Base-by-base conservation (phyloP, 129 eudicot genomes). In the Helianthus annuus region DNA sequence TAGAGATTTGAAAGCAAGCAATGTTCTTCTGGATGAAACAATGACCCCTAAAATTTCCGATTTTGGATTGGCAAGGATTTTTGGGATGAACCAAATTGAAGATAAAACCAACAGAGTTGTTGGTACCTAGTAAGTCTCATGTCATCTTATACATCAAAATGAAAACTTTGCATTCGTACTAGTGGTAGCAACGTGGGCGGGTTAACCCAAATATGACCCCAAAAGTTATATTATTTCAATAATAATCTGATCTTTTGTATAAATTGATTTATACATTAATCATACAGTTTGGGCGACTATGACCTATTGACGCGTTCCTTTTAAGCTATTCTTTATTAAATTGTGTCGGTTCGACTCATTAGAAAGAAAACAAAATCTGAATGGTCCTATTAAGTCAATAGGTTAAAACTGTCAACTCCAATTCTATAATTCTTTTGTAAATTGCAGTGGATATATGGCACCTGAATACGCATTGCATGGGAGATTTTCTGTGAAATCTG, bases 31-130 rank as follows among this genome's bases (percentile, higher is more conserved):
- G 1, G 80, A 80, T 70, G 75, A 65, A 53, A 72, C 24, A 11
- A 69, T 75, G 78, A 81, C 80, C 45, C 81, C 85, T n/a, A 81
- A 81, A 76, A 81, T 81, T 24, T 75, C 85, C 15, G 80, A 80
- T 75, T 80, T 80, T 29, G 77, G 80, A 38, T 53, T 75, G 70
- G 84, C 84, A 53, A 80, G 80, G 22, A 75, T 69, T 62, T 80
- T 75, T 5, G 73, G 16, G 15, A 76, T 71, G 57, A 59, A 75
- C 34, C 80, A 80, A 75, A 54, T 14, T 61, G 77, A 74, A 60
- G 80, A 75, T 45, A 68, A 75, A 74, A 74, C 83, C 49, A 79
- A 61, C 32, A 62, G 66, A 54, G 76, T 79, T 53, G 75, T 79
- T 74, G 84, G 84, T 40, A 80, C 84, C 59, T 75, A 68, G 80